These are phyloP conservation scores for Rhizopus microsporus DNA, from an alignment of 371 early-diverging fungal species.

Conservation along the genomic window DNA sequence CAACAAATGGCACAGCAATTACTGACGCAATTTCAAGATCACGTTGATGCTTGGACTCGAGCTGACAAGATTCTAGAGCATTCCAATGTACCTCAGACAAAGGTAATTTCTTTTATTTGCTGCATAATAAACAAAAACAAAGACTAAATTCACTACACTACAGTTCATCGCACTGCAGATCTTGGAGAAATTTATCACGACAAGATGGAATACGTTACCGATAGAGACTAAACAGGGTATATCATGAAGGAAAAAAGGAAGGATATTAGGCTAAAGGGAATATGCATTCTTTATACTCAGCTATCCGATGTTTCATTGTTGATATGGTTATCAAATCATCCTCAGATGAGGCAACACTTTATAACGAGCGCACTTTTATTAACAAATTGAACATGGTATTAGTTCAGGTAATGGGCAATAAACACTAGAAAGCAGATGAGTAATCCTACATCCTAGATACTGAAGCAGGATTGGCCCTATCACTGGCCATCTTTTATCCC, in stretches of 20 bases:
- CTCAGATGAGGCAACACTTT: slow-evolving; percentile 74
- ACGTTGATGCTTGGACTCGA: slow-evolving; percentile 96
- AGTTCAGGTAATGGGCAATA: slow-evolving; percentile 76
- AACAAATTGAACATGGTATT: slow-evolving; percentile 93
- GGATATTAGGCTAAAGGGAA: not conserved
- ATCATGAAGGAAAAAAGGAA: slow-evolving; percentile 1
- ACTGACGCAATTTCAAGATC: slow-evolving; percentile 94
- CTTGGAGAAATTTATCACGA: slow-evolving; percentile 95
- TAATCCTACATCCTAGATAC: slow-evolving; percentile 65
- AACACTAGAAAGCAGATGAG: not conserved
- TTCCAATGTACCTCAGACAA: slow-evolving; percentile 80
- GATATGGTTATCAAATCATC: slow-evolving; percentile 87
- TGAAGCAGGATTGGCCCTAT: slow-evolving; percentile 99
- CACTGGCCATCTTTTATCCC: slow-evolving; percentile 99
- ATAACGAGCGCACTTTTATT: slow-evolving; percentile 74
- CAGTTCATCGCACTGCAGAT: slow-evolving; percentile 97
- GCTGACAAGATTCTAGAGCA: slow-evolving; percentile 95
- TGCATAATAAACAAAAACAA: not conserved
- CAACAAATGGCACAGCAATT: slow-evolving; percentile 81
- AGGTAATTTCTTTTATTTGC: slow-evolving; percentile 62
- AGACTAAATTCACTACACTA: slow-evolving; percentile 6
- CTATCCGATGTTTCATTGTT: slow-evolving; percentile 93
- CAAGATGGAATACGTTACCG: slow-evolving; percentile 95
- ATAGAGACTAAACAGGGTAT: slow-evolving; percentile 87
- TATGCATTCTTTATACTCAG: slow-evolving; percentile 39